Conservation (phyloP, 208 protist genomes). For the Trypanosoma boissoni region DNA sequence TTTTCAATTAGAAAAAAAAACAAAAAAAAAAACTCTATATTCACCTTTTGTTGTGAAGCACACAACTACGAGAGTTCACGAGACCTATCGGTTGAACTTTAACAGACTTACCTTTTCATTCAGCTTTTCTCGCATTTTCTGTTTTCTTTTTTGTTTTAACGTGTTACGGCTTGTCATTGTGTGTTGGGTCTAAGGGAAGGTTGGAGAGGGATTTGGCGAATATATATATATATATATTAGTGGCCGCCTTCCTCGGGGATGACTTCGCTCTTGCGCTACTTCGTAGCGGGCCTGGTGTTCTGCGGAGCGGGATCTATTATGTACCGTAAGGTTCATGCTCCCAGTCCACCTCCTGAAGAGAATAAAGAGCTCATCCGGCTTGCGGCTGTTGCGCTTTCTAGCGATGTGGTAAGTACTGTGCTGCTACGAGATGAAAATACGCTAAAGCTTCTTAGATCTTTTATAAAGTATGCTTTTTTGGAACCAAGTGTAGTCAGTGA, state of each 20-base stretch:
- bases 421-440: slow-evolving; percentile 43
- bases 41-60: neutral
- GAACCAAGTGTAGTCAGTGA: slow-evolving; percentile 46
- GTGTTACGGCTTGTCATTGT: too few relatives aligned
- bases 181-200: too few relatives aligned
- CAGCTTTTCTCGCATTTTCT: too few relatives aligned
- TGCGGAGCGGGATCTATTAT: slow-evolving; percentile 52
- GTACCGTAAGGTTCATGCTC: slow-evolving; percentile 28
- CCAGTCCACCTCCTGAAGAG: slow-evolving; percentile 16
- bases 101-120: too few relatives aligned
- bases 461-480: slow-evolving; percentile 55
- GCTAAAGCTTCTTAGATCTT: slow-evolving; percentile 34
- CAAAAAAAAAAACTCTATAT: too few relatives aligned
- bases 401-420: slow-evolving; percentile 54
- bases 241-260: neutral
- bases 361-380: slow-evolving; percentile 68
- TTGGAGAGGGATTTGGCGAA: neutral
- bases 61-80: too few relatives aligned
- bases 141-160: too few relatives aligned
- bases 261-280: slow-evolving; percentile 27
- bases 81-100: too few relatives aligned
- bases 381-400: slow-evolving; percentile 72
- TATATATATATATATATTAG: neutral
- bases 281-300: slow-evolving; percentile 42
- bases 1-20: neutral